phyloP scores from a whole-genome alignment of 1,139 yeast genomes.

The Suhomyces guaymorum region DNA sequence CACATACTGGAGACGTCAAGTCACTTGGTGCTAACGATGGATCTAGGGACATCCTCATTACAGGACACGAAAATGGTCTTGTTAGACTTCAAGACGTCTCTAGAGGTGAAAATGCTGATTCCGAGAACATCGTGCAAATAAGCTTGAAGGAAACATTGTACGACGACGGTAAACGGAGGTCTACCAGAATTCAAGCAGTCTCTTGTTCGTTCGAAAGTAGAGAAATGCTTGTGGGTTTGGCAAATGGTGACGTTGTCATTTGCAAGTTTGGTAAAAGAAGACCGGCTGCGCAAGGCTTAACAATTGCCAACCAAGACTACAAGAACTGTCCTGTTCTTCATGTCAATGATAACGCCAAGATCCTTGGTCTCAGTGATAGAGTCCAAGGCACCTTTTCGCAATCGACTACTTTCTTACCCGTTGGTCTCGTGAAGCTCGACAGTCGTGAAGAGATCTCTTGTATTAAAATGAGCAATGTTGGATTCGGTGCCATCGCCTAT shows the following conservation, averaged over 20 bases:
- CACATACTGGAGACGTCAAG: conserved; percentile 32
- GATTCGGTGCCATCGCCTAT: conserved; percentile 84
- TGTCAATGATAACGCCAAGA: conserved; percentile 36
- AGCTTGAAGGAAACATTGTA: conserved; percentile 39
- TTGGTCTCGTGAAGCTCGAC: conserved; percentile 46
- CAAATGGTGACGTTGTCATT: conserved; percentile 71
- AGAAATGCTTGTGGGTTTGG: conserved; percentile 73
- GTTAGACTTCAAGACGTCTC: conserved; percentile 83
- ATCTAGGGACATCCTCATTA: conserved; percentile 60
- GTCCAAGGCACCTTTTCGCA: conserved; percentile 35
- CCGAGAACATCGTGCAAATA: conserved; percentile 41
- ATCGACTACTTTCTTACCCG: conserved; percentile 61
- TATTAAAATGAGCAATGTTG: conserved; percentile 69
- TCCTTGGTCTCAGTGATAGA: conserved; percentile 34
- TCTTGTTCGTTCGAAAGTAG: conserved; percentile 77
- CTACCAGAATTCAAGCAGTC: conserved; percentile 53
- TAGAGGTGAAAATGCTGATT: conserved; percentile 68
- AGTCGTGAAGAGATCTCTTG: conserved; percentile 56
- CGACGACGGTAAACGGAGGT: conserved; percentile 28
- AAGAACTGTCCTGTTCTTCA: conserved; percentile 35
- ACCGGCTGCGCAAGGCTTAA: conserved; percentile 10
- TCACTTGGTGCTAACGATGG: conserved; percentile 58
- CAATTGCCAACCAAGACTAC: conserved; percentile 23
- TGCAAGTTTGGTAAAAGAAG: conserved; percentile 63
- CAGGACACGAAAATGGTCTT: conserved; percentile 83